Evolutionary conservation across 108 stramenopile species (phyloP), one percentile per base, ranked within the genome.

Genomic region (Ochromonas danica): DNA sequence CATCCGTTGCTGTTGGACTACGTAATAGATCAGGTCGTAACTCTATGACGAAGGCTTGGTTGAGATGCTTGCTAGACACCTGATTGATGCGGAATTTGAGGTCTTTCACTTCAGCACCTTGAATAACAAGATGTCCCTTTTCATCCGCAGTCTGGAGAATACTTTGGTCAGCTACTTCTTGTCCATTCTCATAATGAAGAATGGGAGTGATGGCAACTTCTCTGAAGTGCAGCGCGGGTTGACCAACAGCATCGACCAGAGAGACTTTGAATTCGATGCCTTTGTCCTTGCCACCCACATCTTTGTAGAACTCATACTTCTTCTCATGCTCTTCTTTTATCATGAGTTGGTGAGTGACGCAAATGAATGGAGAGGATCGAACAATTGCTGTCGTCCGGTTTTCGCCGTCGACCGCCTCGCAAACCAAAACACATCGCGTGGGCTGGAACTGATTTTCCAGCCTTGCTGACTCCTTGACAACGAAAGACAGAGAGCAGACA

Each of bases 301-400:
- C 63, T 36, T 67, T 67, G 63, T 67, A 67, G 14, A 3, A 67
- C 3, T 3, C 35, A 67, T 67, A 67, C n/a, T n/a, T n/a, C n/a
- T n/a, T n/a, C n/a, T n/a, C n/a, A n/a, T n/a, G n/a, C n/a, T n/a
- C n/a, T n/a, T n/a, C n/a, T n/a, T n/a, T n/a, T n/a, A n/a, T n/a
- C n/a, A n/a, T n/a, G n/a, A n/a, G n/a, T n/a, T n/a, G n/a, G n/a
- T n/a, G n/a, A n/a, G n/a, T n/a, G n/a, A n/a, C n/a, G n/a, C n/a
- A n/a, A n/a, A n/a, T n/a, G n/a, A n/a, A n/a, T n/a, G n/a, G n/a
- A n/a, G n/a, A n/a, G n/a, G n/a, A n/a, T n/a, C n/a, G n/a, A n/a
- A n/a, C n/a, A n/a, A n/a, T n/a, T n/a, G n/a, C n/a, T n/a, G n/a
- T n/a, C n/a, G n/a, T n/a, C n/a, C n/a, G n/a, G n/a, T n/a, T n/a